Evolutionary conservation across 2,329 filamentous ascomycete species (phyloP).

Genomic region (Malbranchea zuffiana): DNA sequence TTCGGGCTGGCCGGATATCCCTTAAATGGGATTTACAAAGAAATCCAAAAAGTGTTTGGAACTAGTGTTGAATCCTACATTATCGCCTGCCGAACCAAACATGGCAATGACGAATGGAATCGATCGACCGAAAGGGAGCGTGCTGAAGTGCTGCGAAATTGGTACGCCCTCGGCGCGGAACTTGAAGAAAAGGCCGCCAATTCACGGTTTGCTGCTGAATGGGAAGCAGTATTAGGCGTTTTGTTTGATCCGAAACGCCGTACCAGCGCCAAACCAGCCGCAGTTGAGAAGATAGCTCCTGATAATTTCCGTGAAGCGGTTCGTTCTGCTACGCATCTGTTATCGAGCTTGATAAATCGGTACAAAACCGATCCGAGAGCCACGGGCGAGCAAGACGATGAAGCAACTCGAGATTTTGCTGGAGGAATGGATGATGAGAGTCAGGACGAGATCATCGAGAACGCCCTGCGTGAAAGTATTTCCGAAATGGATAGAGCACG

Average conservation of each 20-base stretch:
- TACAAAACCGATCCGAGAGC: slow-evolving; percentile 8
- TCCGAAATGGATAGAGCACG: slow-evolving; percentile 41
- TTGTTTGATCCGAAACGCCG: slow-evolving; percentile 12
- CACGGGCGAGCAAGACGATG: slow-evolving; percentile 6
- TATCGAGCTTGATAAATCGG: slow-evolving; percentile 5
- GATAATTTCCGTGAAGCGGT: slow-evolving; percentile 8
- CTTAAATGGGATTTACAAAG: slow-evolving; percentile 70
- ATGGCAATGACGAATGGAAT: slow-evolving; percentile 59
- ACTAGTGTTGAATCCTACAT: slow-evolving; percentile 69
- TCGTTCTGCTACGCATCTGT: slow-evolving; percentile 7
- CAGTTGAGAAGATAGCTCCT: slow-evolving; percentile 8
- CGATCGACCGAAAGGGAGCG: slow-evolving; percentile 48
- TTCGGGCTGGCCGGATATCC: slow-evolving; percentile 69
- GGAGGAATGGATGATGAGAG: slow-evolving; percentile 44
- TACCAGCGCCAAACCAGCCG: slow-evolving; percentile 1
- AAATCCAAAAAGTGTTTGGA: slow-evolving; percentile 60
- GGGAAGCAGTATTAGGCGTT: slow-evolving; percentile 21
- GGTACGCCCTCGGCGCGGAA: slow-evolving; percentile 51
- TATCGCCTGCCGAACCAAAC: slow-evolving; percentile 61
- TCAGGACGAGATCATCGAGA: slow-evolving; percentile 61
- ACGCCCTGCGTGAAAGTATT: slow-evolving; percentile 62
- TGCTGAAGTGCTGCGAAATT: slow-evolving; percentile 53
- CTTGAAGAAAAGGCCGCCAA: slow-evolving; percentile 46
- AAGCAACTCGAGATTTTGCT: background rate
- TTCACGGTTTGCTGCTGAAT: slow-evolving; percentile 36